A percentile compares a stretch with the other conserved stretches of the same genome.
These are phyloP conservation scores for Salix suchowensis DNA, from an alignment of 345 rosid genomes.

Conservation along the genomic window DNA sequence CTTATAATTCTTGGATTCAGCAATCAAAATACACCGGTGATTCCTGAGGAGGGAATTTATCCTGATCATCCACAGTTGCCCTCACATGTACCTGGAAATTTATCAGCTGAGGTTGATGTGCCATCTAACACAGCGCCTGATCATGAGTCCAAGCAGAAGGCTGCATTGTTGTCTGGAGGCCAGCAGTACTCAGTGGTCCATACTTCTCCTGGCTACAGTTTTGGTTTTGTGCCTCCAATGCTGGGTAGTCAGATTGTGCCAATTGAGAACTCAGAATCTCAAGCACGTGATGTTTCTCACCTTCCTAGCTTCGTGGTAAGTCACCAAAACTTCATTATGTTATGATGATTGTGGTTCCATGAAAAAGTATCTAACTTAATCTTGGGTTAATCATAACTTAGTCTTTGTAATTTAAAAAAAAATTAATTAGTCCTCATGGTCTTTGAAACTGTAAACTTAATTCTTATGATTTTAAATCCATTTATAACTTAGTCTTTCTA, in stretches of 20 bases:
- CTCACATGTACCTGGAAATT: slow-evolving; percentile 43
- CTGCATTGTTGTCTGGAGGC: slow-evolving; percentile 40
- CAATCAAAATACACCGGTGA: slow-evolving; percentile 32
- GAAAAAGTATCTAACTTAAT: background rate
- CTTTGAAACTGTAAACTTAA: no score
- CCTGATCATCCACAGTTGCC: slow-evolving; percentile 45
- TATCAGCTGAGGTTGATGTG: slow-evolving; percentile 52
- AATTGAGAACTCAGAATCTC: slow-evolving; percentile 72
- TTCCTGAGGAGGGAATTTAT: slow-evolving; percentile 51
- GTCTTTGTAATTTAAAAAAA: no score
- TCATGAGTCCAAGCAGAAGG: slow-evolving; percentile 61
- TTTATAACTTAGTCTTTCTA: no score
- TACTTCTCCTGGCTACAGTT: slow-evolving; percentile 51
- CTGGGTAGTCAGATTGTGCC: slow-evolving; percentile 56
- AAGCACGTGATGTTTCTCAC: slow-evolving; percentile 64
- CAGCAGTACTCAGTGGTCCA: slow-evolving; percentile 58
- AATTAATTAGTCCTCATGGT: no score
- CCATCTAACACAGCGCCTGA: slow-evolving; percentile 43
- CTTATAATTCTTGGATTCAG: slow-evolving; percentile 34
- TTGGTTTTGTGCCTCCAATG: slow-evolving; percentile 60
- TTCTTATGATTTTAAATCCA: no score
- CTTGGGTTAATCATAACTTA: no score
- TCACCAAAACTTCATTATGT: slow-evolving; percentile 9
- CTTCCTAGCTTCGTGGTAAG: slow-evolving; percentile 78
- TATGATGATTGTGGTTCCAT: background rate